Conservation (phyloP, 495 filamentous ascomycete species). For the Acidomyces sp. region DNA sequence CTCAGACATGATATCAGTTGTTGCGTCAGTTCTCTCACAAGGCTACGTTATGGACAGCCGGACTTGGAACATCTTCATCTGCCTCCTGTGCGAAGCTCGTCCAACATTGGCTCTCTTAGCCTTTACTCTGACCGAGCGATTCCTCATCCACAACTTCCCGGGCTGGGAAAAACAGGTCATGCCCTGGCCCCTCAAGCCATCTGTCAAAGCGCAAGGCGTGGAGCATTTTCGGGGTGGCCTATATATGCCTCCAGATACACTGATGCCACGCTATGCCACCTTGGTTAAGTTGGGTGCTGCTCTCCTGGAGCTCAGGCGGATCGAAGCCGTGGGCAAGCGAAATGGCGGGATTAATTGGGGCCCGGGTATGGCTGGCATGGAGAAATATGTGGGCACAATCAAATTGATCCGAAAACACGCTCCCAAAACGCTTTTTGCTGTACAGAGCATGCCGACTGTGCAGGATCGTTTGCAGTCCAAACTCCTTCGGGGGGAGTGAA, state of each 20-base stretch:
- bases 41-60: conserved; percentile 56
- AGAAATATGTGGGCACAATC: conserved; percentile 12
- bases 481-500: conserved; percentile 7
- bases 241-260: conserved; percentile 34
- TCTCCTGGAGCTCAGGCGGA: conserved; percentile 32
- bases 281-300: conserved; percentile 41
- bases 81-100: conserved; percentile 31
- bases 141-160: conserved; percentile 61
- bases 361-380: conserved; percentile 3
- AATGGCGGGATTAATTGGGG: not conserved
- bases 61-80: conserved; percentile 51
- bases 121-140: conserved; percentile 54
- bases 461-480: conserved; percentile 30
- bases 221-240: conserved; percentile 17
- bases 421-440: conserved; percentile 38
- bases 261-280: conserved; percentile 35
- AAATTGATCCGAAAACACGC: conserved; percentile 25
- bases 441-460: conserved; percentile 41
- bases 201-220: conserved; percentile 25
- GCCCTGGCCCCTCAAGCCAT: too few species aligned
- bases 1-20: conserved; percentile 34
- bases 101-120: conserved; percentile 31
- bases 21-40: conserved; percentile 38
- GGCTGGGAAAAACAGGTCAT: too few species aligned
- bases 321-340: conserved; percentile 24